These are phyloP conservation scores for Petunia secreta DNA, from an alignment of 257 asterid genomes.

Conservation along the genomic window DNA sequence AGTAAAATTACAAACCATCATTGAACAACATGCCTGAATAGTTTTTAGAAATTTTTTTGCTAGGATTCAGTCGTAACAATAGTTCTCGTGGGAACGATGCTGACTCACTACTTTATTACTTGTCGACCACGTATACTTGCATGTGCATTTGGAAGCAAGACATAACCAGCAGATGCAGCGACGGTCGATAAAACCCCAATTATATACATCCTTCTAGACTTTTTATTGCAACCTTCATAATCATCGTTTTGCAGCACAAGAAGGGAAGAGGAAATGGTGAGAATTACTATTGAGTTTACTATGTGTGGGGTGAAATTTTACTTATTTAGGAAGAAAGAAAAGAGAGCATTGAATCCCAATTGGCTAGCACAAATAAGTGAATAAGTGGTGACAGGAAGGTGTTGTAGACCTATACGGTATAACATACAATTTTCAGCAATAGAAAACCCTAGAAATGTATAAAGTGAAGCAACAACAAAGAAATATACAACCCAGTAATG, in stretches of 20 bases:
- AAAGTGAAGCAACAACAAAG: conserved; percentile 23
- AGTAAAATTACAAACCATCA: too few relatives aligned
- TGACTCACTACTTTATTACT: too few relatives aligned
- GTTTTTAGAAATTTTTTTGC: too few relatives aligned
- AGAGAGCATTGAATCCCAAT: too few relatives aligned
- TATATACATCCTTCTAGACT: conserved; percentile 8
- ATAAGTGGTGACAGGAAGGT: conserved; percentile 56
- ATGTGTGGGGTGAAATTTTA: too few relatives aligned
- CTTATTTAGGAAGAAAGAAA: too few relatives aligned
- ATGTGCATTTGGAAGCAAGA: conserved; percentile 24
- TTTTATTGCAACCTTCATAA: conserved; percentile 34
- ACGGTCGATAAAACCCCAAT: conserved; percentile 44
- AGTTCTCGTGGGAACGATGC: too few relatives aligned
- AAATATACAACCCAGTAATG: background rate
- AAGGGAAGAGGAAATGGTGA: conserved; percentile 11
- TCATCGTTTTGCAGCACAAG: conserved; percentile 58
- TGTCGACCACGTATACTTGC: too few relatives aligned
- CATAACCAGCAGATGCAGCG: conserved; percentile 40
- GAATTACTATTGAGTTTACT: too few relatives aligned
- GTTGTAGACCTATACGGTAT: conserved; percentile 46
- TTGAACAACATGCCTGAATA: too few relatives aligned
- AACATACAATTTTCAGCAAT: conserved; percentile 42
- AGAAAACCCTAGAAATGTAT: background rate
- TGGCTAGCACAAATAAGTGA: conserved; percentile 21
- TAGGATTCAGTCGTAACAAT: too few relatives aligned